Evolutionary conservation across 495 filamentous ascomycete genomes (phyloP).

Genomic region (Halenospora varia): DNA sequence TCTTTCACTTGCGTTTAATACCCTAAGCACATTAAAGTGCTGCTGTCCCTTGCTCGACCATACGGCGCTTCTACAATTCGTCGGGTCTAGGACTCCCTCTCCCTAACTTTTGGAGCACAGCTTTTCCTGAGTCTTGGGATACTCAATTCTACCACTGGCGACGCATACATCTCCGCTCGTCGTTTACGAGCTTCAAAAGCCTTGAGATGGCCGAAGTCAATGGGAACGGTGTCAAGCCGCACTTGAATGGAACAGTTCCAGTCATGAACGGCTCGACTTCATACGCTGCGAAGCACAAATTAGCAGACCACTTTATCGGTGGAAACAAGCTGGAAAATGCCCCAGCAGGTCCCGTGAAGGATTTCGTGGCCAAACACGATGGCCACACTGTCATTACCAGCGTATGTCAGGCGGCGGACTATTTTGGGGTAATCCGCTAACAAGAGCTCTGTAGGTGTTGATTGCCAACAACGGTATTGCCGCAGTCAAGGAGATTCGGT

Average conservation of each 20-base stretch:
- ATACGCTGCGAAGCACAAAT: conserved; percentile 70
- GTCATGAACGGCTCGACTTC: conserved; percentile 46
- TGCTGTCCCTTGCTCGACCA: neutral
- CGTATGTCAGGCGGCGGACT: conserved; percentile 49
- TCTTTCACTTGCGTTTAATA: conserved; percentile 1
- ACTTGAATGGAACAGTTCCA: conserved; percentile 35
- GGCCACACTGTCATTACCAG: conserved; percentile 98
- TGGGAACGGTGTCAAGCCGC: conserved; percentile 30
- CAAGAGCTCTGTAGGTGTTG: conserved; percentile 68
- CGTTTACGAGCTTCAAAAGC: conserved; percentile 17
- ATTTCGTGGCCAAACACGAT: conserved; percentile 84
- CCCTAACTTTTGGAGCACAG: neutral
- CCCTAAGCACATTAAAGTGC: neutral
- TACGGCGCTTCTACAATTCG: neutral
- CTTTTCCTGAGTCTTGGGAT: neutral
- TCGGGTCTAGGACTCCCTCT: neutral
- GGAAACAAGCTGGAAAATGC: conserved; percentile 83
- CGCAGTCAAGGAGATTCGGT: conserved; percentile 97
- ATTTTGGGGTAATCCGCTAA: neutral
- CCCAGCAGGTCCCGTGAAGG: conserved; percentile 76
- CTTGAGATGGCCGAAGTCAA: conserved; percentile 37
- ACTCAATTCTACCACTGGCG: conserved; percentile 14
- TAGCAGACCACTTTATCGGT: conserved; percentile 92
- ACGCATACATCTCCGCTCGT: conserved; percentile 18
- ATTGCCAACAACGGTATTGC: conserved; percentile 99